Evolutionary conservation across 345 rosid genomes (phyloP).

Genomic region (Noccaea bulbosa): DNA sequence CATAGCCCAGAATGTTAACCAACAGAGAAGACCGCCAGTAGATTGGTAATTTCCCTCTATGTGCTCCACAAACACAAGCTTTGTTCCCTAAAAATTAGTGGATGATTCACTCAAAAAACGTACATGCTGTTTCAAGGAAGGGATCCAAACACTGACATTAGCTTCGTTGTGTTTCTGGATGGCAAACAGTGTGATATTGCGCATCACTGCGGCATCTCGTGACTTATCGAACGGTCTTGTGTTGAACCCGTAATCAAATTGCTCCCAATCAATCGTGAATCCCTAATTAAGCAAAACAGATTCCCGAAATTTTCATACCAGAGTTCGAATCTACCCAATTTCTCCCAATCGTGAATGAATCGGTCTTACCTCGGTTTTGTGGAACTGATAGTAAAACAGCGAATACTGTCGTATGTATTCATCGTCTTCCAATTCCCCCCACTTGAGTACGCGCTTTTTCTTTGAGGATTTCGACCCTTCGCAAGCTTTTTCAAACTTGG

Average conservation of each 20-base stretch:
- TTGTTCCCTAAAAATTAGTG: constrained; percentile 7
- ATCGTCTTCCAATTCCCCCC: neutral
- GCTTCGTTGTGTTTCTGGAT: constrained; percentile 13
- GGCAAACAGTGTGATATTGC: neutral
- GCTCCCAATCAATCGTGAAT: constrained; percentile 21
- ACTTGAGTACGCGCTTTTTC: neutral
- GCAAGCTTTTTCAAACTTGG: neutral
- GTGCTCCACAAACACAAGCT: constrained; percentile 13
- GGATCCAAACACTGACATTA: neutral
- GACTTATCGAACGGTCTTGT: neutral
- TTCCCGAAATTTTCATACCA: no score
- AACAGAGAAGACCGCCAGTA: neutral
- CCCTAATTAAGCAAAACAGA: constrained; percentile 7
- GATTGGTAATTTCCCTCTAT: neutral
- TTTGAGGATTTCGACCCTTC: neutral
- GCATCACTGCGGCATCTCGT: neutral
- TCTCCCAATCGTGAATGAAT: no score
- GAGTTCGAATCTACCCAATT: no score
- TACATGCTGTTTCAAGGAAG: no score
- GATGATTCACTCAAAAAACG: neutral
- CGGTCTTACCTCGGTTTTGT: no score
- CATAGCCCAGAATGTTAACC: constrained; percentile 19
- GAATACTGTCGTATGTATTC: no score
- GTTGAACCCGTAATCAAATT: neutral
- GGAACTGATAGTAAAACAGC: no score